Base-by-base conservation (phyloP, 164 flowering plant genomes). In the Piper betle region DNA sequence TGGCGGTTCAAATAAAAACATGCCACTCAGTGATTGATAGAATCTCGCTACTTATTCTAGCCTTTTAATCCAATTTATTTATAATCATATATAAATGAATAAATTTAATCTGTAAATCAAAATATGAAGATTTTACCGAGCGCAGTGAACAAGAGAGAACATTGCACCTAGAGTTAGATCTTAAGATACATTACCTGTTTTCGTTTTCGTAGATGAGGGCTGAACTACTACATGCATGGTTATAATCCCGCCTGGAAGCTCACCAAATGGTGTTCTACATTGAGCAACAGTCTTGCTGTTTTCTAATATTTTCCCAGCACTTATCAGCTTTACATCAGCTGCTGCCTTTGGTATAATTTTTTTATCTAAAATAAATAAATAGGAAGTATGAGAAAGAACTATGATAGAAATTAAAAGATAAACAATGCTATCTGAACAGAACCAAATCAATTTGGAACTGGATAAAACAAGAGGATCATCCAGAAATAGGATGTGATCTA, bases 191-290 rank as follows among this genome's bases (percentile, higher is more conserved):
- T 55, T 37, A 74, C 79, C 77, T 61, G 78, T 71, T 66, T 74
- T 77, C 33, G 66, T 60, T 62, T 73, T 74, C 4, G 68, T 66
- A 20, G 65, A 42, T 64, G 78, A 74, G 56, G 77, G 82, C 62
- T 76, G 82, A 66, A 79, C 76, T 62, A 79, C 72, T 37, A 79
- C 82, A 69, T 79, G 82, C 82, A 79, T 79, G 56, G 77, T 79
- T 41, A 74, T 77, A 38, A 71, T 72, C 39, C 74, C 80, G 37
- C 73, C 71, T 0, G 73, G 74, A 63, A 71, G 71, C 60, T 79
- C 80, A 58, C 73, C 78, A 57, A 72, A 71, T 40, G 82, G 82
- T 55, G 56, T 57, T 73, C 65, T 73, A 59, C 75, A 76, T 63
- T 79, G 78, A 37, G 71, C 74, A 13, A 77, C 68, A 37, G 78